phyloP scores from a whole-genome alignment of 208 protist species.

The Lotmaria passim region DNA sequence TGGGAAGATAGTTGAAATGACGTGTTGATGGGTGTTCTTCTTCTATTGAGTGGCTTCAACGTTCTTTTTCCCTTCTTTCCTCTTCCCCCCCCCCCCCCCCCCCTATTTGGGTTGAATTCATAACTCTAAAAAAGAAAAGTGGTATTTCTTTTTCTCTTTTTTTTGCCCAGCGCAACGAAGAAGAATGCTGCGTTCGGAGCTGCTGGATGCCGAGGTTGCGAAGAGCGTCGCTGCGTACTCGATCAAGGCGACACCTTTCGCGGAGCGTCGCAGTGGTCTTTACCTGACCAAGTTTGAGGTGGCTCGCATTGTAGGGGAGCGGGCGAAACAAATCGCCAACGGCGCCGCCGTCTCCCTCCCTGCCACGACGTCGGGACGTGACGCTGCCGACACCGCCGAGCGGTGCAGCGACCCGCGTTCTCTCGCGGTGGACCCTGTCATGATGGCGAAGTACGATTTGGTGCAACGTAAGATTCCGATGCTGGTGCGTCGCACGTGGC shows the following conservation, averaged over 20 bases:
- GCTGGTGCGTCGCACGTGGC: slow-evolving; percentile 87
- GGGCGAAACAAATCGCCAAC: slow-evolving; percentile 81
- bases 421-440: slow-evolving; percentile 78
- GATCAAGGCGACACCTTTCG: slow-evolving; percentile 58
- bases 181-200: slow-evolving; percentile 64
- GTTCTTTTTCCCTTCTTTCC: slow-evolving; percentile 11
- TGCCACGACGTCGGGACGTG: slow-evolving; percentile 27
- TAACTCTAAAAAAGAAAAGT: too few relatives aligned
- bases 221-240: slow-evolving; percentile 31
- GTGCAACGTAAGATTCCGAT: slow-evolving; percentile 74
- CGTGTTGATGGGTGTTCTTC: too few relatives aligned
- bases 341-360: slow-evolving; percentile 52
- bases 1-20: too few relatives aligned
- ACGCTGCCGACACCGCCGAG: slow-evolving; percentile 63
- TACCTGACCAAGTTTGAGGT: slow-evolving; percentile 91
- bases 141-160: not conserved
- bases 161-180: not conserved
- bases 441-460: slow-evolving; percentile 87
- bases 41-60: slow-evolving; percentile 16
- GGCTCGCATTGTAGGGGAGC: slow-evolving; percentile 78
- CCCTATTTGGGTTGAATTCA: not conserved
- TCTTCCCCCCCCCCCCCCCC: not conserved
- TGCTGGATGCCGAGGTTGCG: slow-evolving; percentile 65
- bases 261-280: slow-evolving; percentile 62
- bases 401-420: slow-evolving; percentile 74